phyloP scores from a whole-genome alignment of 2,329 filamentous ascomycete genomes.

The Huntiella moniliformis region DNA sequence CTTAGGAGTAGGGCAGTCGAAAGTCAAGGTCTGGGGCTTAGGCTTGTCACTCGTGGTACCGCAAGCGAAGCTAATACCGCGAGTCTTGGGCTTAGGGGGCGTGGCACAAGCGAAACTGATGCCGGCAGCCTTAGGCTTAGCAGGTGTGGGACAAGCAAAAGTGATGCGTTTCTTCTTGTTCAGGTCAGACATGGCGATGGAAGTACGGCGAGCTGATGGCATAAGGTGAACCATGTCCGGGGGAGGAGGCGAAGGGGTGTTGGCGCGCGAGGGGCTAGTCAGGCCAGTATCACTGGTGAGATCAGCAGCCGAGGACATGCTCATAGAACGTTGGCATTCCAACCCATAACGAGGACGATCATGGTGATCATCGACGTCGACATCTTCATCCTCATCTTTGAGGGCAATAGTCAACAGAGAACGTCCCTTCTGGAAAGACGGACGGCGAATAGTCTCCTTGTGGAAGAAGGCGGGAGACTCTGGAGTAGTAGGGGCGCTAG shows the following conservation, averaged over 20 bases:
- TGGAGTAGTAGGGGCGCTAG: neutral
- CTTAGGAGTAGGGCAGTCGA: slow-evolving; percentile 4
- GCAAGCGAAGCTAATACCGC: neutral
- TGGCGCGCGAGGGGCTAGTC: slow-evolving; percentile 74
- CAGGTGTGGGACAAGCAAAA: slow-evolving; percentile 11
- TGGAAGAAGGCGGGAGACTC: slow-evolving; percentile 10
- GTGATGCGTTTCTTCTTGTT: slow-evolving; percentile 12
- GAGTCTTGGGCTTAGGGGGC: slow-evolving; percentile 1
- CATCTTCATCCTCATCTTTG: slow-evolving; percentile 43
- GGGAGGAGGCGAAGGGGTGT: slow-evolving; percentile 73
- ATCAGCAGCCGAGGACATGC: slow-evolving; percentile 68
- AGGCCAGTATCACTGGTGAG: slow-evolving; percentile 87
- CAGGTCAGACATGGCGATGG: slow-evolving; percentile 8
- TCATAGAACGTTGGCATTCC: slow-evolving; percentile 20
- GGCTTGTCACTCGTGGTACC: neutral
- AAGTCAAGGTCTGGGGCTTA: neutral
- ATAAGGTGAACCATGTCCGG: slow-evolving; percentile 31
- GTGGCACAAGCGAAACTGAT: slow-evolving; percentile 1
- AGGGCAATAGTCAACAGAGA: slow-evolving; percentile 81
- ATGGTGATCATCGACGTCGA: slow-evolving; percentile 28
- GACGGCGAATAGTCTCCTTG: slow-evolving; percentile 16
- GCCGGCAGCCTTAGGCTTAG: neutral
- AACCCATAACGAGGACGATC: slow-evolving; percentile 33
- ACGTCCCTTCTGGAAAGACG: slow-evolving; percentile 10
- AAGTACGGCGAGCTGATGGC: slow-evolving; percentile 13